phyloP scores from a whole-genome alignment of 1,284 basidiomycete species.

The Trichosporon faecale region DNA sequence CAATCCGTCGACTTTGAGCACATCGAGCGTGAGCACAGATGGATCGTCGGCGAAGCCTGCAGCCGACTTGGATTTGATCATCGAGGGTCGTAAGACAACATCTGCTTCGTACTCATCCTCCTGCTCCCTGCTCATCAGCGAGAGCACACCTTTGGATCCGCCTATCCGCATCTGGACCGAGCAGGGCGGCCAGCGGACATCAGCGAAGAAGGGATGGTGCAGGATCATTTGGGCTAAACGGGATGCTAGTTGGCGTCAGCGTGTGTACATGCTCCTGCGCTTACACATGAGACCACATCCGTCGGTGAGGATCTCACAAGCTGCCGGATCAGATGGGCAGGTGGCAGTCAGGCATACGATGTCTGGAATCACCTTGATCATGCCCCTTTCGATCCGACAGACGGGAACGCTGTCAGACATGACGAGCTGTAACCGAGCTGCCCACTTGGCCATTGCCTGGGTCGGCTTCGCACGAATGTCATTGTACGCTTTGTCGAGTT shows the following conservation, averaged over 20 bases:
- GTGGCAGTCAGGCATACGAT: constrained; percentile 33
- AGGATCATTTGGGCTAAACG: constrained; percentile 29
- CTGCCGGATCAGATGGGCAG: neutral
- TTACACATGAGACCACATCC: constrained; percentile 47
- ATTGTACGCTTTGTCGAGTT: constrained; percentile 32
- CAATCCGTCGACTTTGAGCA: constrained; percentile 32
- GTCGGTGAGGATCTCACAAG: constrained; percentile 32
- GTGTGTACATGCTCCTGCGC: neutral
- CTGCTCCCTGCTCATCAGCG: constrained; percentile 35
- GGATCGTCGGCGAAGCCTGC: constrained; percentile 25
- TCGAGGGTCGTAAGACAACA: constrained; percentile 38
- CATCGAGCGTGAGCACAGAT: constrained; percentile 34
- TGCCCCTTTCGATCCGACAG: constrained; percentile 11
- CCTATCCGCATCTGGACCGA: constrained; percentile 41
- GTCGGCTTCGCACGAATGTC: constrained; percentile 31
- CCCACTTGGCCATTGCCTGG: constrained; percentile 49
- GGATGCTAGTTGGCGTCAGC: constrained; percentile 24
- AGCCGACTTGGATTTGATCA: constrained; percentile 37
- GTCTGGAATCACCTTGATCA: constrained; percentile 29
- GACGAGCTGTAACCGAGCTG: constrained; percentile 36
- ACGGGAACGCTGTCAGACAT: constrained; percentile 41
- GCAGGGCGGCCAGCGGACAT: constrained; percentile 23
- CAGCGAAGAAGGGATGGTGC: constrained; percentile 19
- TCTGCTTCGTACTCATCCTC: constrained; percentile 27
- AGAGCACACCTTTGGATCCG: constrained; percentile 42